phyloP scores from a whole-genome alignment of 1,284 basidiomycete species.

The Laetiporus sulphureus region DNA sequence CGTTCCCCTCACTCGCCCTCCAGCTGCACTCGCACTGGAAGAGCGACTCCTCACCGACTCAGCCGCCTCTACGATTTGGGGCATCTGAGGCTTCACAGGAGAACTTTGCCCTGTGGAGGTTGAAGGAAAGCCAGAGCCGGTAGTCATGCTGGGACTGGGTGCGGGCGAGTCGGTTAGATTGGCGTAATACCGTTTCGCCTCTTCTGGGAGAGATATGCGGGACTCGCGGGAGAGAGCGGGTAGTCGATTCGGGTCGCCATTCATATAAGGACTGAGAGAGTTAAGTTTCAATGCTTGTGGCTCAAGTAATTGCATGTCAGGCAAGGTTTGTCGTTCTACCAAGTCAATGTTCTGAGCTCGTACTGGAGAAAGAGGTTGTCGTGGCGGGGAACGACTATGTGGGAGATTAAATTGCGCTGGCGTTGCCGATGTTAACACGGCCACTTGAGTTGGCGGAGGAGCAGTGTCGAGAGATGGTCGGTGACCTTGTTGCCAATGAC shows the following conservation, averaged over 20 bases:
- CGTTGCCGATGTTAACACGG: slow-evolving; percentile 4
- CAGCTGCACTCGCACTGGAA: slow-evolving; percentile 3
- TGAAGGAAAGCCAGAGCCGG: slow-evolving; percentile 10
- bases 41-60: slow-evolving; percentile 3
- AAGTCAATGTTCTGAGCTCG: not conserved
- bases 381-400: slow-evolving; percentile 1
- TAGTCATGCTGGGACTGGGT: slow-evolving; percentile 37
- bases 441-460: not conserved
- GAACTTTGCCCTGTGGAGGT: slow-evolving; percentile 7
- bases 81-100: slow-evolving; percentile 17
- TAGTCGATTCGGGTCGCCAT: slow-evolving; percentile 14
- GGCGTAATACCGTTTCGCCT: slow-evolving; percentile 63
- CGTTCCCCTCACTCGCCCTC: slow-evolving; percentile 8
- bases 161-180: slow-evolving; percentile 58
- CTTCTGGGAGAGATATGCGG: slow-evolving; percentile 63
- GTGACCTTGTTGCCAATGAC: slow-evolving; percentile 13
- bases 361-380: not conserved
- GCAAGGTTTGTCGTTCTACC: not conserved
- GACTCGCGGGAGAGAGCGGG: slow-evolving; percentile 43
- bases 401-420: not conserved
- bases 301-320: slow-evolving; percentile 1
- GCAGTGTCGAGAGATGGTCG: slow-evolving; percentile 6
- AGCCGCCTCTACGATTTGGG: slow-evolving; percentile 7
- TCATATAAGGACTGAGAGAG: slow-evolving; percentile 7
- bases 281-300: slow-evolving; percentile 1